Evolutionary conservation across 225 moss, liverwort and hornwort species (phyloP), one percentile per base, ranked within the genome.

Genomic region (Ulota crispa): DNA sequence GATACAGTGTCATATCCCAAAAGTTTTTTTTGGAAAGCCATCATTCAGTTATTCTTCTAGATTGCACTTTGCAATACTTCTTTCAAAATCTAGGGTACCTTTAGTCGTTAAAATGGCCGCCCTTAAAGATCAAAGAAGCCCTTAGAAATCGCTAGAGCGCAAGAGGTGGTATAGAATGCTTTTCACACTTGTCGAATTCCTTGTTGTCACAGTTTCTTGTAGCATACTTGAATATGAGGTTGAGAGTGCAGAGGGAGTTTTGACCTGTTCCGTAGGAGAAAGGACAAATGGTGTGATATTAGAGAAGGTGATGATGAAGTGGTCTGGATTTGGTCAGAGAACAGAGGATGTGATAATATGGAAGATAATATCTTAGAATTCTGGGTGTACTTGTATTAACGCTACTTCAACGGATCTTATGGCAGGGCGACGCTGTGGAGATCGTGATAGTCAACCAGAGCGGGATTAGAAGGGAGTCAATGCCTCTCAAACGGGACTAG

Each of bases 351-450:
- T 36, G 52, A 23, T 55, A 34, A 45, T 34, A 4, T 3, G 36
- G 55, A 73, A 36, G 24, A 16, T 26, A 24, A 37, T 16, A 55
- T 18, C 1, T 18, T 24, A 43, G 42, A 41, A 27, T 27, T 42
- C 20, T 75, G 6, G 11, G 20, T 26, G 26, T 20, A 20, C 6
- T 61, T 21, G 43, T 36, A 11, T 76, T 76, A 6, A 32, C 26
- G 19, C 24, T 18, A 41, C 12, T n/a, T 47, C 57, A 54, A 14
- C 34, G 30, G 6, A 34, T 50, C 30, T 73, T 77, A 77, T 68
- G 26, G 57, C 83, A 89, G 85, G 87, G 89, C 63, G 80, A 87
- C 68, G 78, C 75, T 77, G 83, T 89, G 59, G 85, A 89, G 85
- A 83, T 87, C 45, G 83, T 83, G 59, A 81, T 87, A 41, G 81